Conservation (phyloP, 2,329 filamentous ascomycete genomes). For the Paecilomyces formosus region DNA sequence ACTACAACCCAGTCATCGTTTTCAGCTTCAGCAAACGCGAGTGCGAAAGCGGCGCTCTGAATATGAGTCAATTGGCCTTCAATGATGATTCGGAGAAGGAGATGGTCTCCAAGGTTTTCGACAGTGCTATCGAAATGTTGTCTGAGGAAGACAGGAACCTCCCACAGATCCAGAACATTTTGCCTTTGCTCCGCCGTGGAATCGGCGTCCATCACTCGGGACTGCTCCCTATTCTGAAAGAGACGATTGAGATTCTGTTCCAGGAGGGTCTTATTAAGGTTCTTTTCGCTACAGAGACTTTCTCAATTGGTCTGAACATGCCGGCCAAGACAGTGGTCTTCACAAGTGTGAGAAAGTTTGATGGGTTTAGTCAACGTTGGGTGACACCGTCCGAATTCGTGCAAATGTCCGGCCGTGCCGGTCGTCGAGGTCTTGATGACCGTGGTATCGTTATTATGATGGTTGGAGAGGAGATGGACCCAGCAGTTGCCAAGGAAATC, state of each 20-base stretch:
- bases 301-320: conserved; percentile 98
- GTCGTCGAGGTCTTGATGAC: conserved; percentile 93
- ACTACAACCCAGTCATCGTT: conserved; percentile 95
- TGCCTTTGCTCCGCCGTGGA: conserved; percentile 80
- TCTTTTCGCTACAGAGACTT: conserved; percentile 94
- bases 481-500: conserved; percentile 85
- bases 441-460: conserved; percentile 99
- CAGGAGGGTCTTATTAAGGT: conserved; percentile 98
- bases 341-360: conserved; percentile 90
- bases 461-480: conserved; percentile 95
- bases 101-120: conserved; percentile 90
- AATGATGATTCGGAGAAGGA: conserved; percentile 94
- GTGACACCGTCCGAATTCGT: conserved; percentile 94
- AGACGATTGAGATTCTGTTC: conserved; percentile 98
- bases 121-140: conserved; percentile 83
- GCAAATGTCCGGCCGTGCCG: conserved; percentile 96
- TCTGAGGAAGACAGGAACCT: conserved; percentile 85
- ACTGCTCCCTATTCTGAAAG: conserved; percentile 88
- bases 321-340: conserved; percentile 99
- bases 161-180: conserved; percentile 82
- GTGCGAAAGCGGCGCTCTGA: conserved; percentile 81
- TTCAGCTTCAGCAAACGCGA: conserved; percentile 99
- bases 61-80: conserved; percentile 81
- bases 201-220: conserved; percentile 98
- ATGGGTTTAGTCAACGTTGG: conserved; percentile 72